Conservation (phyloP, 1,284 basidiomycete genomes). For the Ustilago bromivora region DNA sequence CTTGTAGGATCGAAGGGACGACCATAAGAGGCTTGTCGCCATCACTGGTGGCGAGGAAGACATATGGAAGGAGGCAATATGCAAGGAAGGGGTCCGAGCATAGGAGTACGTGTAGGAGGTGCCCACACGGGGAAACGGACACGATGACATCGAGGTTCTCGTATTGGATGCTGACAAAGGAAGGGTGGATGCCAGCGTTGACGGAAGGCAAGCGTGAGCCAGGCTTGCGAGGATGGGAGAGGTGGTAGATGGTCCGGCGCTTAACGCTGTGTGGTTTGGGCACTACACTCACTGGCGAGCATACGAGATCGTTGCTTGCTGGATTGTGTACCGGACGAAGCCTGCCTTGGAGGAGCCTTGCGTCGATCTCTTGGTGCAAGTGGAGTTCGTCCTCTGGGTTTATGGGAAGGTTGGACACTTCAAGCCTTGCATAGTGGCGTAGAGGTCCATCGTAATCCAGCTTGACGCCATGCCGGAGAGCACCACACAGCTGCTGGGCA, state of each 20-base stretch:
- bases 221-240: not conserved
- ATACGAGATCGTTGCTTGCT: not conserved
- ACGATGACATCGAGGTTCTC: not conserved
- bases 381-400: not conserved
- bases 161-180: not conserved
- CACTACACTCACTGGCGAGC: not conserved
- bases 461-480: not conserved
- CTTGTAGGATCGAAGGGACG: too few species aligned
- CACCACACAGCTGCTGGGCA: not conserved
- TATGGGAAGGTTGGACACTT: not conserved
- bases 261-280: slow-evolving; percentile 3
- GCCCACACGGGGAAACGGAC: too few species aligned
- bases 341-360: not conserved
- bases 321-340: not conserved
- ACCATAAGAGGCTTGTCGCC: too few species aligned
- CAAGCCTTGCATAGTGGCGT: not conserved
- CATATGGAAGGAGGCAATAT: not conserved
- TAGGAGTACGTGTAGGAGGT: too few species aligned
- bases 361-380: not conserved
- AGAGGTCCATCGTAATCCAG: not conserved
- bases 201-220: not conserved
- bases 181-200: not conserved
- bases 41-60: too few species aligned
- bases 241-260: slow-evolving; percentile 1
- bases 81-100: not conserved